Percentiles rank a stretch among this genome's conserved stretches.
Evolutionary conservation across 2,329 filamentous ascomycete genomes (phyloP).

Genomic region (Aureobasidium vineae): DNA sequence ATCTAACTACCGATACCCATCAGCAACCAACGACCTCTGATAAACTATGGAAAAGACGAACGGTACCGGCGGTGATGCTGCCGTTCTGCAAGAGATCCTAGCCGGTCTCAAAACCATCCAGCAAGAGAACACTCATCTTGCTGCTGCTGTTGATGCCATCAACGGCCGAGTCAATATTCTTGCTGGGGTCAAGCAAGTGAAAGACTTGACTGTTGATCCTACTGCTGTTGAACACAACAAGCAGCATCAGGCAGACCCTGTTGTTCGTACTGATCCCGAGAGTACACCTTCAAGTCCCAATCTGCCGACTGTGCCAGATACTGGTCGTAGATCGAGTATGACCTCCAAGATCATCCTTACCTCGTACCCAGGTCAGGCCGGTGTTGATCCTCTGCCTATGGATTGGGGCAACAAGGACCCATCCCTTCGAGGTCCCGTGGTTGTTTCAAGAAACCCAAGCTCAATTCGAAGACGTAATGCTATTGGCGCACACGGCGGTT

Average conservation of each 20-base stretch:
- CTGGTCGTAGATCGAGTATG: slow-evolving; percentile 39
- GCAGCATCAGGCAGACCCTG: slow-evolving; percentile 1
- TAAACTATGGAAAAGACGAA: slow-evolving; percentile 13
- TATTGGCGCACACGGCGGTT: slow-evolving; percentile 76
- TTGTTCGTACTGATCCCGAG: neutral
- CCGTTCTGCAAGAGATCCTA: slow-evolving; percentile 56
- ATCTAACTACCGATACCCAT: neutral
- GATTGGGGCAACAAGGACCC: slow-evolving; percentile 82
- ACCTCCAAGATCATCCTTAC: slow-evolving; percentile 66
- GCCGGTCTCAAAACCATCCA: slow-evolving; percentile 56
- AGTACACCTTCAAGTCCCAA: neutral
- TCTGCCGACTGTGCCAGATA: neutral
- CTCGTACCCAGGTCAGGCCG: slow-evolving; percentile 91
- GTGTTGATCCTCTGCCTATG: slow-evolving; percentile 86
- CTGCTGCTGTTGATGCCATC: slow-evolving; percentile 59
- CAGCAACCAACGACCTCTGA: neutral
- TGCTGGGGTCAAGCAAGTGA: slow-evolving; percentile 57
- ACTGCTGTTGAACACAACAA: slow-evolving; percentile 4
- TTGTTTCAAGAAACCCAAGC: slow-evolving; percentile 72
- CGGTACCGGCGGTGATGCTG: slow-evolving; percentile 14
- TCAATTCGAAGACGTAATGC: slow-evolving; percentile 64
- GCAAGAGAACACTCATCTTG: slow-evolving; percentile 55
- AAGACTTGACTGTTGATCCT: slow-evolving; percentile 49
- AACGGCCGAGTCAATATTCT: slow-evolving; percentile 61
- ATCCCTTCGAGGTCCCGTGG: slow-evolving; percentile 74